A percentile compares a stretch with the other conserved stretches of the same genome.
These are phyloP conservation scores for Colletotrichum aenigma DNA, from an alignment of 2,329 filamentous ascomycete genomes.

Conservation along the genomic window DNA sequence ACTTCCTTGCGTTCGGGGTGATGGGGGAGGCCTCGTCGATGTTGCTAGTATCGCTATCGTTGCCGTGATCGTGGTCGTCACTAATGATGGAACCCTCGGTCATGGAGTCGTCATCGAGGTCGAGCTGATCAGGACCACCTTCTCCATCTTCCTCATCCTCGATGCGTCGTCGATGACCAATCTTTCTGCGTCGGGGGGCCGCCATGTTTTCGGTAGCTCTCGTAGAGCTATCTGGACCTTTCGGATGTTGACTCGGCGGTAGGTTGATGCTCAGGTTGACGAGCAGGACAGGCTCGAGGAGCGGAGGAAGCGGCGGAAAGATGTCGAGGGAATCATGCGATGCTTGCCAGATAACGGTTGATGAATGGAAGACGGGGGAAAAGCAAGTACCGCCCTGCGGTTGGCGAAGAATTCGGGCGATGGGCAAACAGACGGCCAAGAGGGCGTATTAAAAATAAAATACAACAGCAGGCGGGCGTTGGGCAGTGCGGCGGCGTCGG, in stretches of 20 bases:
- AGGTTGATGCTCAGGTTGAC: conserved; percentile 15
- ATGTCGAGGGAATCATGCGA: conserved; percentile 18
- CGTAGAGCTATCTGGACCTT: neutral
- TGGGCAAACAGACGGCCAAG: conserved; percentile 10
- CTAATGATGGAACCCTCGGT: conserved; percentile 67
- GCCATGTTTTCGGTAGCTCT: conserved; percentile 43
- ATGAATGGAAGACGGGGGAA: conserved; percentile 13
- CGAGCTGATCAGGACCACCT: conserved; percentile 56
- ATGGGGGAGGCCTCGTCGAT: conserved; percentile 61
- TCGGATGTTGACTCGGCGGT: neutral
- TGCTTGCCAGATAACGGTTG: neutral
- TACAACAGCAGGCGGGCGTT: conserved; percentile 1
- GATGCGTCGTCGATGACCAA: conserved; percentile 69
- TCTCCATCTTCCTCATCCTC: conserved; percentile 77
- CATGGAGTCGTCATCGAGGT: conserved; percentile 69
- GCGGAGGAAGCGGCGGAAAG: conserved; percentile 13
- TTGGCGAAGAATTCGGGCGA: conserved; percentile 20
- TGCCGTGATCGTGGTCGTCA: conserved; percentile 64
- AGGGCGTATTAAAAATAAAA: conserved; percentile 19
- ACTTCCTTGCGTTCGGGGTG: conserved; percentile 43
- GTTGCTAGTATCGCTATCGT: conserved; percentile 70
- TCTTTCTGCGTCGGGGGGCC: conserved; percentile 64
- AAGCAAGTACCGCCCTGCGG: conserved; percentile 21
- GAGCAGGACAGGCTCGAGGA: conserved; percentile 10
- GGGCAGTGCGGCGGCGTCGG: neutral